A percentile compares a stretch with the other conserved stretches of the same genome.
Conservation (phyloP, 2,329 filamentous ascomycete genomes). For the Sporothrix brunneoviolacea region DNA sequence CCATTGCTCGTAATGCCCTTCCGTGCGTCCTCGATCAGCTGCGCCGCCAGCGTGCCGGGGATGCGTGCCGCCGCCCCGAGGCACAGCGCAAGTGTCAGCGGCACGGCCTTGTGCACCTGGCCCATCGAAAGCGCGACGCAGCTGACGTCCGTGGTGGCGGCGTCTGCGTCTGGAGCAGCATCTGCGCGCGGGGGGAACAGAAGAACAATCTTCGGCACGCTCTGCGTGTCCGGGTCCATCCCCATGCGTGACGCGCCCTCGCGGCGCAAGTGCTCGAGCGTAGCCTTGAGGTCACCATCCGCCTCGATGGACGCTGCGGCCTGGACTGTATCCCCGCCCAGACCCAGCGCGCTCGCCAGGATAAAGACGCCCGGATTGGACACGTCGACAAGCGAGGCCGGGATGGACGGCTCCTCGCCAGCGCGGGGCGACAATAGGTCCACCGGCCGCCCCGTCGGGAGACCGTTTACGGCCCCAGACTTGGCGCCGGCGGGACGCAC, state of each 20-base stretch:
- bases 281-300: constrained; percentile 24
- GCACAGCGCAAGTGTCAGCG: constrained; percentile 35
- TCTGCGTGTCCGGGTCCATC: constrained; percentile 29
- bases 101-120: constrained; percentile 38
- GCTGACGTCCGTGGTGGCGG: constrained; percentile 30
- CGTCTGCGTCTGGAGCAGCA: constrained; percentile 6
- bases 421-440: constrained; percentile 26
- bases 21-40: constrained; percentile 20
- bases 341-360: constrained; percentile 25
- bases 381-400: constrained; percentile 34
- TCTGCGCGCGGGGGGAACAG: constrained; percentile 27
- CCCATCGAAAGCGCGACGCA: constrained; percentile 42
- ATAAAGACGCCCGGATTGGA: constrained; percentile 38
- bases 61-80: constrained; percentile 34
- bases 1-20: background rate
- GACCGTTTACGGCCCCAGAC: constrained; percentile 28
- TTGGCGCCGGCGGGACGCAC: constrained; percentile 34
- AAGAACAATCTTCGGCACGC: constrained; percentile 40
- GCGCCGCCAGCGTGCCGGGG: constrained; percentile 35
- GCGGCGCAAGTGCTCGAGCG: constrained; percentile 31
- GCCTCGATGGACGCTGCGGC: constrained; percentile 26
- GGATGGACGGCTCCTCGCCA: constrained; percentile 23
- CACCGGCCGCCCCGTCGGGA: constrained; percentile 33
- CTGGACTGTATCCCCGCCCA: constrained; percentile 19
- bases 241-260: constrained; percentile 34